Base-by-base conservation (phyloP, 2,329 filamentous ascomycete genomes). In the Aspergillus jensenii region DNA sequence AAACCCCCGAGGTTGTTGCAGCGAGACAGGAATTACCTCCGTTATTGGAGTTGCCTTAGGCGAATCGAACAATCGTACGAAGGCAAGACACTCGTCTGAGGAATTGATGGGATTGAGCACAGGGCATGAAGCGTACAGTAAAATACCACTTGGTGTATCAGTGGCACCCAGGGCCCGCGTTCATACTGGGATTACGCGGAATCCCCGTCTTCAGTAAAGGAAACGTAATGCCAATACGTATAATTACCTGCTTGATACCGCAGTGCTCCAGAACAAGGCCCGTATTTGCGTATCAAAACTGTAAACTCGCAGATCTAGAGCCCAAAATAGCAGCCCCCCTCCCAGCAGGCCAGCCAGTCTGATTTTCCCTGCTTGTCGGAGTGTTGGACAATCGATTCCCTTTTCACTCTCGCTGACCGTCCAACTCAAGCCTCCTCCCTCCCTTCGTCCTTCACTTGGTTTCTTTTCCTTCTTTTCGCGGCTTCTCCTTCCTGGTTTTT, bases 291-390 rank as follows among this genome's bases (percentile, higher is more conserved):
- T 47, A 54, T 12, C 21, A 14, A 4, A 25, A 39, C 50, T 21
- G 55, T 58, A 63, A 65, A 59, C 63, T 65, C 59, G 59, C 55
- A 63, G 58, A 60, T 62, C 56, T 59, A 61, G 60, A 60, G 62
- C 67, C 67, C 67, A 70, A 71, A 71, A 71, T 71, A 70, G 68
- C 66, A 57, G 57, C 48, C 58, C 57, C 60, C 60, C 56, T 56
- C 56, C 35, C 41, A 50, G 57, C 62, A 51, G 48, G 60, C 60
- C 65, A 60, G 59, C 62, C 62, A 67, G 65, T 61, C 39, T 43
- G 51, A 63, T 67, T 67, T 68, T 67, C 62, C 64, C 60, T 67
- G 57, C 9, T 43, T 21, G 9, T 11, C 55, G 59, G 52, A 58
- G 49, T 56, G 62, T 65, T 52, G 54, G 54, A 50, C 63, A 67